These are phyloP conservation scores for Aureobasidium zeae DNA, from an alignment of 2,329 filamentous ascomycete species.

Conservation along the genomic window DNA sequence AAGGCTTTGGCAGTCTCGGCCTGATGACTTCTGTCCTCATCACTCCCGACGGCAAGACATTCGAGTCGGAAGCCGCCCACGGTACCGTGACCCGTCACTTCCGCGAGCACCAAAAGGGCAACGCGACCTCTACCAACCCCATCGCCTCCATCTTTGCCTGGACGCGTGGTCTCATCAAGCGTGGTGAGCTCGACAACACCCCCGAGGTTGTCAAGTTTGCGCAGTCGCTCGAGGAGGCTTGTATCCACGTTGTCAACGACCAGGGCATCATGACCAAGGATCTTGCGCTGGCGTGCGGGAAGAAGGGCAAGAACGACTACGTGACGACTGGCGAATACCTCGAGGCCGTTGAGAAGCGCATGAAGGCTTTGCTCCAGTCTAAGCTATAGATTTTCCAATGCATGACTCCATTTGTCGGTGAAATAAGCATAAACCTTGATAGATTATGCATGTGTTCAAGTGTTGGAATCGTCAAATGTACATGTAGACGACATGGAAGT, in stretches of 20 bases:
- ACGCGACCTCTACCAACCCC: slow-evolving; percentile 95
- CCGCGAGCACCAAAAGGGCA: slow-evolving; percentile 97
- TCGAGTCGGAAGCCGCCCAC: slow-evolving; percentile 95
- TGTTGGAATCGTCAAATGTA: too few species aligned
- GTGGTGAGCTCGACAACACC: slow-evolving; percentile 86
- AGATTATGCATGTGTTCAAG: too few species aligned
- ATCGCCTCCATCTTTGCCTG: slow-evolving; percentile 99
- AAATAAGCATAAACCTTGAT: too few species aligned
- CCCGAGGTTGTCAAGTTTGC: slow-evolving; percentile 87
- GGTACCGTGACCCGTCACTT: slow-evolving; percentile 97
- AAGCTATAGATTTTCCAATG: slow-evolving; percentile 62
- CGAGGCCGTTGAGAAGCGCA: slow-evolving; percentile 78
- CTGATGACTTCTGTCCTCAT: slow-evolving; percentile 98
- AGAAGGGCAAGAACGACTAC: slow-evolving; percentile 74
- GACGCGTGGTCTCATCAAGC: slow-evolving; percentile 89
- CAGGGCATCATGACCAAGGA: slow-evolving; percentile 99
- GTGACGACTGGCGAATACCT: slow-evolving; percentile 91
- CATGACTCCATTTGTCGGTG: too few species aligned
- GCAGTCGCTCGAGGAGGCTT: slow-evolving; percentile 83
- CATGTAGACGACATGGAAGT: too few species aligned
- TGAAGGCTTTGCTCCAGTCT: slow-evolving; percentile 71
- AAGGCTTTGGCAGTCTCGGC: slow-evolving; percentile 94
- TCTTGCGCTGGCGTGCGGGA: slow-evolving; percentile 86
- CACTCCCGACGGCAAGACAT: slow-evolving; percentile 92
- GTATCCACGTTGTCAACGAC: slow-evolving; percentile 84